Evolutionary conservation across 2,329 filamentous ascomycete species (phyloP).

Genomic region (Aspergillus brasiliensis): DNA sequence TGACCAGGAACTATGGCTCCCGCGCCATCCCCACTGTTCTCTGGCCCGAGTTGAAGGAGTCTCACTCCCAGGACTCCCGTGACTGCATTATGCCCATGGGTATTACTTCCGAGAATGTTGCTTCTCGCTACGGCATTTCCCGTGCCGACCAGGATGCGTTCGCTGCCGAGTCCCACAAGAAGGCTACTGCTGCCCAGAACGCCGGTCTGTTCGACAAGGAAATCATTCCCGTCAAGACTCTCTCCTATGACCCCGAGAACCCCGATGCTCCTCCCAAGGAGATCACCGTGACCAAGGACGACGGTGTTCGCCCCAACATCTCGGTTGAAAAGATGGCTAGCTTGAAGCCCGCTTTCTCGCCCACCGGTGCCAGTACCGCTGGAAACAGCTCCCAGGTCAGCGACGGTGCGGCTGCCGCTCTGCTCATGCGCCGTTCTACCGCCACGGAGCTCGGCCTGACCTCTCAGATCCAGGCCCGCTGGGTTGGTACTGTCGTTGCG

Average conservation of each 20-base stretch:
- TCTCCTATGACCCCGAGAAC: conserved; percentile 65
- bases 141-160: conserved; percentile 81
- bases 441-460: conserved; percentile 72
- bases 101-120: conserved; percentile 85
- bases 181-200: conserved; percentile 70
- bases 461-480: conserved; percentile 75
- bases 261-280: conserved; percentile 57
- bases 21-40: conserved; percentile 80
- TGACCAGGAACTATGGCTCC: conserved; percentile 87
- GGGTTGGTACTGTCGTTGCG: conserved; percentile 72
- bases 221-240: conserved; percentile 77
- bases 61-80: conserved; percentile 65
- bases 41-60: conserved; percentile 73
- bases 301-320: conserved; percentile 74
- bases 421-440: conserved; percentile 83
- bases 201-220: conserved; percentile 73
- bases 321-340: conserved; percentile 70
- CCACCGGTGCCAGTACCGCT: conserved; percentile 75
- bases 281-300: conserved; percentile 74
- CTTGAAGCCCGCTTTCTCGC: conserved; percentile 83
- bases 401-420: conserved; percentile 80
- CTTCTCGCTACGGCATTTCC: conserved; percentile 70
- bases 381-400: conserved; percentile 85
- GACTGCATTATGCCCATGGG: conserved; percentile 97
- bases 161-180: conserved; percentile 71